Evolutionary conservation across 768 basidiomycete species (phyloP).

Genomic region (Naganishia kalamii): DNA sequence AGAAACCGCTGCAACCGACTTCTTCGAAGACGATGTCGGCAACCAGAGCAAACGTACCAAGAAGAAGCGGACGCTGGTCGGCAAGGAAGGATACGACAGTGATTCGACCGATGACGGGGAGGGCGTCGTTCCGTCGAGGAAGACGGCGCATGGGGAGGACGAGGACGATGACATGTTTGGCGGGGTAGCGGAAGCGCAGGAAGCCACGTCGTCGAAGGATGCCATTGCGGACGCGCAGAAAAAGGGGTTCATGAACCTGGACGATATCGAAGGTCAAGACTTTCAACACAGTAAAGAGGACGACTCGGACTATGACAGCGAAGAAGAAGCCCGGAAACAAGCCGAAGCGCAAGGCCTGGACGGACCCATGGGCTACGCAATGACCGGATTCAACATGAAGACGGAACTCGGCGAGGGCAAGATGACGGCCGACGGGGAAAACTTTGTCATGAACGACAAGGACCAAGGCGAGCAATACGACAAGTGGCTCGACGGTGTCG

Average conservation of each 20-base stretch:
- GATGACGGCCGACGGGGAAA: constrained; percentile 79
- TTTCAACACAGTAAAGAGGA: constrained; percentile 53
- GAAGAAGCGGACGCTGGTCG: constrained; percentile 65
- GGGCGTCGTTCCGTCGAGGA: constrained; percentile 78
- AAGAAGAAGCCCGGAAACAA: constrained; percentile 63
- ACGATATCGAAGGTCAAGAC: constrained; percentile 96
- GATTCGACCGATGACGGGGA: constrained; percentile 49
- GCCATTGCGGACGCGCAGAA: constrained; percentile 47
- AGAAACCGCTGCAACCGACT: constrained; percentile 22
- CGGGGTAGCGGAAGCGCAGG: constrained; percentile 56
- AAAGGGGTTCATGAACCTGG: constrained; percentile 70
- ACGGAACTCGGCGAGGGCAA: constrained; percentile 98
- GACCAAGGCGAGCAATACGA: constrained; percentile 91
- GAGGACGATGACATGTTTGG: constrained; percentile 74
- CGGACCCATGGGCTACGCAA: constrained; percentile 73
- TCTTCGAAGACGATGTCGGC: constrained; percentile 41
- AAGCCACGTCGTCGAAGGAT: constrained; percentile 29
- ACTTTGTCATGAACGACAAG: constrained; percentile 66
- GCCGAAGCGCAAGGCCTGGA: constrained; percentile 47
- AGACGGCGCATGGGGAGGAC: constrained; percentile 50
- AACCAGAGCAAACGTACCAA: constrained; percentile 26
- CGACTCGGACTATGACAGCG: constrained; percentile 50
- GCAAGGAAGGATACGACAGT: constrained; percentile 79
- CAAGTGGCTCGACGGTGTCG: constrained; percentile 83
- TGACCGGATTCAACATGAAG: constrained; percentile 98